Conservation (phyloP, 2,329 filamentous ascomycete genomes). For the Myriosclerotinia scirpicola region DNA sequence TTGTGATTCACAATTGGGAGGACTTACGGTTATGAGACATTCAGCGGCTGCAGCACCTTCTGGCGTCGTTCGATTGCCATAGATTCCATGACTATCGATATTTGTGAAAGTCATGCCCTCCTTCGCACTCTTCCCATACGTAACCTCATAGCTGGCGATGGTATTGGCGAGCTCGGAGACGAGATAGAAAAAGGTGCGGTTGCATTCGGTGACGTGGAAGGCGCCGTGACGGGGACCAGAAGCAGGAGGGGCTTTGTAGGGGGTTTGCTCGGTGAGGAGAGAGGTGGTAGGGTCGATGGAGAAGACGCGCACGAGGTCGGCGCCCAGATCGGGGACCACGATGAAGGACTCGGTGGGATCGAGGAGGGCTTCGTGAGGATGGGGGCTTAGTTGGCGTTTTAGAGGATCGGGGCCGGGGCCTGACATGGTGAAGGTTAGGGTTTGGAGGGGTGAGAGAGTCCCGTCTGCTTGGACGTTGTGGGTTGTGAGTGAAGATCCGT, state of each 20-base stretch:
- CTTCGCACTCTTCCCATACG: conserved; percentile 46
- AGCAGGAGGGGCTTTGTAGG: conserved; percentile 43
- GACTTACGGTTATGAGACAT: conserved; percentile 57
- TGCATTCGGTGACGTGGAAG: conserved; percentile 43
- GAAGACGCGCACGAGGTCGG: conserved; percentile 52
- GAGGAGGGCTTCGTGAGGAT: conserved; percentile 53
- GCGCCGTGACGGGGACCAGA: conserved; percentile 55
- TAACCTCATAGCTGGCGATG: conserved; percentile 54
- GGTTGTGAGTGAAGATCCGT: conserved; percentile 29
- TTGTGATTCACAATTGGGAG: not conserved
- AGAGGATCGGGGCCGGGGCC: conserved; percentile 41
- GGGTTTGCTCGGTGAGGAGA: conserved; percentile 43
- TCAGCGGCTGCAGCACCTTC: conserved; percentile 53
- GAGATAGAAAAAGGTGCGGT: conserved; percentile 43
- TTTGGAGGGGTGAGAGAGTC: conserved; percentile 40
- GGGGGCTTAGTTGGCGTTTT: conserved; percentile 47
- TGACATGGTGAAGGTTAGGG: conserved; percentile 45
- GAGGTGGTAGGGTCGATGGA: conserved; percentile 43
- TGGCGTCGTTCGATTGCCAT: conserved; percentile 45
- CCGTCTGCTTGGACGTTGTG: conserved; percentile 12
- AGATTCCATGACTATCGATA: conserved; percentile 50
- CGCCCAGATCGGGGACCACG: conserved; percentile 54
- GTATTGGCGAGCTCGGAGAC: conserved; percentile 50
- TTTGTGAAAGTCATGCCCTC: conserved; percentile 47
- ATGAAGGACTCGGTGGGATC: conserved; percentile 53